Base-by-base conservation (phyloP, 2,329 filamentous ascomycete genomes). In the Byssochlamys sp. region DNA sequence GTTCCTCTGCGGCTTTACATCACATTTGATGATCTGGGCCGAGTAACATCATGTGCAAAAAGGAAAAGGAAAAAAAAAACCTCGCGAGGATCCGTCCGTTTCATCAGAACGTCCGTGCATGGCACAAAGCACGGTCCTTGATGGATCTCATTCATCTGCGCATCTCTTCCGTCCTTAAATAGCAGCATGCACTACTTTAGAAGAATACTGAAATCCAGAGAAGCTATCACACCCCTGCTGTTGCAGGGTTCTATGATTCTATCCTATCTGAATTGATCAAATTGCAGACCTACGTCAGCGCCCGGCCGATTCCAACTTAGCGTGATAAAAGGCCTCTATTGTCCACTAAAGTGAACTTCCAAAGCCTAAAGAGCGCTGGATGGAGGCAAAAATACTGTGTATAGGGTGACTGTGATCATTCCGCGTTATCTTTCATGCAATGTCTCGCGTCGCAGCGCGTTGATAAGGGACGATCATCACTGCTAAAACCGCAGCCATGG, bases 401-500 rank as follows among this genome's bases (percentile, higher is more conserved):
- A 45, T n/a, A 45, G 39, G n/a, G 39, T 45, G 39, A 24, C 9
- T 9, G 39, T 45, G 39, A 45, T 19, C 5, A 9, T 45, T 45
- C 19, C 39, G 39, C 39, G 9, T 45, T 19, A 19, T 19, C 39
- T 19, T 45, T 45, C 27, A 52, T 53, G 31, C 27, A 25, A 29
- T 49, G 35, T 27, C 6, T 24, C 26, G 53, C 33, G 39, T 25
- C 31, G 11, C 52, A 45, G 25, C 51, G 39, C 39, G 29, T 45
- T 25, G 25, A 31, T 31, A n/a, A 45, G 11, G 48, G 19, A 28
- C 25, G 49, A 50, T 50, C 26, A 19, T 19, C 45, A 48, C 39
- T 19, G 27, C 31, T 24, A 53, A 24, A 27, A 53, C n/a, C n/a
- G 61, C 63, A 59, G 59, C 63, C 31, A 68, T 67, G 62, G 63